phyloP scores from a whole-genome alignment of 1,139 yeast species.

The Candida gigantensis region DNA sequence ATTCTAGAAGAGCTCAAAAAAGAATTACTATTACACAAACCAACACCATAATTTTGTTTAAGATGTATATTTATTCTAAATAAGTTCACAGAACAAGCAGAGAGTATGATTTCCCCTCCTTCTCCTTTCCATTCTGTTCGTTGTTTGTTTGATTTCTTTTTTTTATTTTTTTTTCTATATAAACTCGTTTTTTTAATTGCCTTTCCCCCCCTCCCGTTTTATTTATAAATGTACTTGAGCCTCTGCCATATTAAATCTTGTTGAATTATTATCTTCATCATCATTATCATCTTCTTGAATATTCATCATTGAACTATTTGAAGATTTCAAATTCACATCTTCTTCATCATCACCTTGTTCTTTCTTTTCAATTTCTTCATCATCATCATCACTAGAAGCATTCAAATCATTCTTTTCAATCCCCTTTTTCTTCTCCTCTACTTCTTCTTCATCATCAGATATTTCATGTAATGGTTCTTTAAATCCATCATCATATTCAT shows the following conservation, averaged over 20 bases:
- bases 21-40: too few species aligned
- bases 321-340: too few species aligned
- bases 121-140: too few species aligned
- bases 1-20: too few species aligned
- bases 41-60: too few species aligned
- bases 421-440: constrained; percentile 20
- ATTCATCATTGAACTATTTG: neutral
- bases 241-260: constrained; percentile 17
- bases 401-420: constrained; percentile 22
- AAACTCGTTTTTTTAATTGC: too few species aligned
- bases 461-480: constrained; percentile 30
- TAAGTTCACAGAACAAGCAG: too few species aligned
- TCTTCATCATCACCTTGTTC: constrained; percentile 2
- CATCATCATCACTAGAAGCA: constrained; percentile 8
- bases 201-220: too few species aligned
- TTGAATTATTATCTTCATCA: constrained; percentile 3
- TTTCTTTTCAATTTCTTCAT: constrained; percentile 28
- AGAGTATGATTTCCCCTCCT: too few species aligned
- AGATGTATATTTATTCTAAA: too few species aligned
- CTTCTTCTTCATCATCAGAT: constrained; percentile 37
- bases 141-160: too few species aligned
- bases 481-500: constrained; percentile 54
- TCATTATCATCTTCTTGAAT: constrained; percentile 2
- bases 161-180: too few species aligned
- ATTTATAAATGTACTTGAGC: constrained; percentile 22